Evolutionary conservation across 2,329 filamentous ascomycete species (phyloP).

Genomic region (Didymella segeticola): DNA sequence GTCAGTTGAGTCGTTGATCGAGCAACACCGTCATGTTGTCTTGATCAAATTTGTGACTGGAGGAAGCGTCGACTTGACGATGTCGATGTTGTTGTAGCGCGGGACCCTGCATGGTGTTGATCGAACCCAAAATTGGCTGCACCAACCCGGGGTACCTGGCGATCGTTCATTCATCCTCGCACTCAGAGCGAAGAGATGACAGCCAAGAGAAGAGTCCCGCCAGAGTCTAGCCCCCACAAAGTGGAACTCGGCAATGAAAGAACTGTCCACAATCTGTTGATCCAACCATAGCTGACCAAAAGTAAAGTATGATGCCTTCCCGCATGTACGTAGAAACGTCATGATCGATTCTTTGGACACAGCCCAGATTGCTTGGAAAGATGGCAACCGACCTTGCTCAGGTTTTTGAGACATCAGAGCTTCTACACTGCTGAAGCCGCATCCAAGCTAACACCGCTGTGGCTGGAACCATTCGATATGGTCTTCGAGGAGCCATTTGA

Average conservation of each 20-base stretch:
- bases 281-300: not conserved
- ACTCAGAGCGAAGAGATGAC: slow-evolving; percentile 2
- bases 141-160: not conserved
- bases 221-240: not conserved
- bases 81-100: slow-evolving; percentile 1
- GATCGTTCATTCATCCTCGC: slow-evolving; percentile 4
- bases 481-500: no score
- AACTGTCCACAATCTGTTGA: not conserved
- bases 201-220: not conserved
- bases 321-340: no score
- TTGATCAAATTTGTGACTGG: not conserved
- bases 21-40: not conserved
- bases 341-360: no score
- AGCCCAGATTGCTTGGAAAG: no score
- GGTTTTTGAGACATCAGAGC: no score
- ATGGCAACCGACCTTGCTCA: no score
- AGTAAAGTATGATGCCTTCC: not conserved
- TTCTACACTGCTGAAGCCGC: no score
- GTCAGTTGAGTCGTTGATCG: slow-evolving; percentile 1
- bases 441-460: no score
- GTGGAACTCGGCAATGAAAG: not conserved
- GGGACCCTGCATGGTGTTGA: slow-evolving; percentile 13
- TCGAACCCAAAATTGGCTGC: not conserved
- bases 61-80: not conserved
- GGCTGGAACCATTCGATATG: no score